These are phyloP conservation scores for Umbilicus rupestris DNA, from an alignment of 164 flowering plant genomes.

Conservation along the genomic window DNA sequence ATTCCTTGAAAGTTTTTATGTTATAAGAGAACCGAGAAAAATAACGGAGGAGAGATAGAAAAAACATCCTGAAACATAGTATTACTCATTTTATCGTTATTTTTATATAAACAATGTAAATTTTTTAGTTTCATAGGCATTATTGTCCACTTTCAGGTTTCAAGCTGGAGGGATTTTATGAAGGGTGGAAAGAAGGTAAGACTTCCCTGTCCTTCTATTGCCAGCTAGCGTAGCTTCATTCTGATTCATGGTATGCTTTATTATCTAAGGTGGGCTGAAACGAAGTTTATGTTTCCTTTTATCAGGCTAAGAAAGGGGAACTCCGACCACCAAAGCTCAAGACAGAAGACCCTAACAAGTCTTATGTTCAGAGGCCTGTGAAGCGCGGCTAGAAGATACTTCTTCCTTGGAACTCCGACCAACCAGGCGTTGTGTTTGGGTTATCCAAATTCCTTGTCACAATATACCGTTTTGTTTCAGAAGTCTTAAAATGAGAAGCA, in stretches of 20 bases:
- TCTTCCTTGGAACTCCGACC: not conserved
- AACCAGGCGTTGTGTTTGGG: not conserved
- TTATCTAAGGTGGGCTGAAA: not conserved
- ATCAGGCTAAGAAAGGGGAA: constrained; percentile 90
- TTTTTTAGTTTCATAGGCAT: no score
- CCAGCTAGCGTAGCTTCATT: not conserved
- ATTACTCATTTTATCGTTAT: no score
- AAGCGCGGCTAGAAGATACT: constrained; percentile 39
- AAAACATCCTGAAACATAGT: no score
- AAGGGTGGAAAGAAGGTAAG: constrained; percentile 89
- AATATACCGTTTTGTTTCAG: not conserved
- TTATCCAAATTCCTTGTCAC: not conserved
- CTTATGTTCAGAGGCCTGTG: constrained; percentile 97
- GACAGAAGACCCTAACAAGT: constrained; percentile 97
- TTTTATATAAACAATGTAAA: not conserved
- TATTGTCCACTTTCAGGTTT: constrained; percentile 48
- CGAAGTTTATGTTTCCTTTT: not conserved
- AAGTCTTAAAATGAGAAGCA: not conserved
- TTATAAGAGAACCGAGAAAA: no score
- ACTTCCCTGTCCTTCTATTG: not conserved
- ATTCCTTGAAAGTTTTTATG: not conserved
- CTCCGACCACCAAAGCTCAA: constrained; percentile 94
- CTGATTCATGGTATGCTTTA: not conserved
- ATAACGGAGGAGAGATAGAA: no score
- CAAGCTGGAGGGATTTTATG: constrained; percentile 99